Percentiles rank a stretch among this genome's conserved stretches.
phyloP scores from a whole-genome alignment of 2,329 filamentous ascomycete genomes.

The Sphaerostilbella broomeana region DNA sequence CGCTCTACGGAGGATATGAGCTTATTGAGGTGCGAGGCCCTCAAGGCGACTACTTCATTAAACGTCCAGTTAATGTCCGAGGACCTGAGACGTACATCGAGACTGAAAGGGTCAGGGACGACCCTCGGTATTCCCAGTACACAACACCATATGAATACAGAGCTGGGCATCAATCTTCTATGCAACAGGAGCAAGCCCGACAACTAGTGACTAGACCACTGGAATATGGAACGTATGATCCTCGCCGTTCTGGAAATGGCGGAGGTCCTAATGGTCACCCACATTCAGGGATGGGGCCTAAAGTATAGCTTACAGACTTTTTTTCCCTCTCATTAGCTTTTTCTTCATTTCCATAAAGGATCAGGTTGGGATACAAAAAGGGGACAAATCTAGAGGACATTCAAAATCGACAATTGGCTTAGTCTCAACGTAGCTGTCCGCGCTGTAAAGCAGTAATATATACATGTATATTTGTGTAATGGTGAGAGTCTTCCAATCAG shows the following conservation, averaged over 20 bases:
- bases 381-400: no score
- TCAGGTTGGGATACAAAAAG: no score
- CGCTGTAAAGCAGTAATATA: no score
- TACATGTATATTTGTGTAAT: no score
- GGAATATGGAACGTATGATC: slow-evolving; percentile 38
- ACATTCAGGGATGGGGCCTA: no score
- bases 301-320: no score
- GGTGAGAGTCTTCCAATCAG: no score
- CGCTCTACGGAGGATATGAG: slow-evolving; percentile 33
- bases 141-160: slow-evolving; percentile 2
- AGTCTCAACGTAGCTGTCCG: no score
- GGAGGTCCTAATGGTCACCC: no score
- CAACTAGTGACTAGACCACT: neutral
- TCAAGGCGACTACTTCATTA: slow-evolving; percentile 40
- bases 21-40: slow-evolving; percentile 39
- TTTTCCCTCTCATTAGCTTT: no score
- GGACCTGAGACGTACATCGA: slow-evolving; percentile 16
- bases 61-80: slow-evolving; percentile 33
- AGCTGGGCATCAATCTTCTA: neutral
- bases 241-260: slow-evolving; percentile 34
- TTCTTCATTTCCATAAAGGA: no score
- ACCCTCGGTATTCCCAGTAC: slow-evolving; percentile 11
- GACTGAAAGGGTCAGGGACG: slow-evolving; percentile 13
- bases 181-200: neutral
- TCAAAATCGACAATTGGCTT: no score